Percentiles rank a stretch among this genome's conserved stretches.
Evolutionary conservation across 805 yeast species (phyloP).

Genomic region (Spathaspora girioi): DNA sequence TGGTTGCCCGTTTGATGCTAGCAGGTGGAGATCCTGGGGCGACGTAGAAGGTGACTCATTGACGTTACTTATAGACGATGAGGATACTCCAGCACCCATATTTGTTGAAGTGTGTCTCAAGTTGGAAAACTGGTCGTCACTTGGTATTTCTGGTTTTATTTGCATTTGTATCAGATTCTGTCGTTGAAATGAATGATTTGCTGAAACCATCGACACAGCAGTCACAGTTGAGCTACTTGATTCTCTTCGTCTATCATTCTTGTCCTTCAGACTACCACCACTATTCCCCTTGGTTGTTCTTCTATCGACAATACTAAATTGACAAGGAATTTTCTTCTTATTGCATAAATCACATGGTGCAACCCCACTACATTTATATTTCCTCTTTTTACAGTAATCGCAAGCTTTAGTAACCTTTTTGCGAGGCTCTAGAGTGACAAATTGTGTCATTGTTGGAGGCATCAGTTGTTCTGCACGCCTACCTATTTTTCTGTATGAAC

Average conservation of each 20-base stretch:
- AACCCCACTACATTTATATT: constrained; percentile 22
- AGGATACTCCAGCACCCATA: neutral
- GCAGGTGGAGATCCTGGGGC: neutral
- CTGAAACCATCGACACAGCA: neutral
- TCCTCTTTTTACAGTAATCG: constrained; percentile 43
- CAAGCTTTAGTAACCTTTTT: constrained; percentile 47
- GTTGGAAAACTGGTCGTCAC: too few relatives aligned
- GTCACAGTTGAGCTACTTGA: neutral
- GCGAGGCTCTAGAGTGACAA: constrained; percentile 3
- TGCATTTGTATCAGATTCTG: neutral
- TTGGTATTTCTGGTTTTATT: neutral
- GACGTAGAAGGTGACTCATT: neutral
- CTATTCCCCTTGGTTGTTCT: constrained; percentile 13
- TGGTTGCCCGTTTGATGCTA: neutral
- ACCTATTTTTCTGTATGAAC: too few relatives aligned
- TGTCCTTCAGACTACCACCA: neutral
- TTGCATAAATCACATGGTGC: constrained; percentile 36
- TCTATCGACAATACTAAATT: constrained; percentile 21
- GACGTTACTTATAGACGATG: neutral
- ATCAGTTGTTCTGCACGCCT: too few relatives aligned
- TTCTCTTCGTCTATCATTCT: neutral
- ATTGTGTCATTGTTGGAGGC: neutral
- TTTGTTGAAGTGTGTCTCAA: neutral
- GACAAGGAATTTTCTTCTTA: constrained; percentile 25
- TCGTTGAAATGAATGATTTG: neutral